Evolutionary conservation across 2,329 filamentous ascomycete species (phyloP).

Genomic region (Colletotrichum incanum): DNA sequence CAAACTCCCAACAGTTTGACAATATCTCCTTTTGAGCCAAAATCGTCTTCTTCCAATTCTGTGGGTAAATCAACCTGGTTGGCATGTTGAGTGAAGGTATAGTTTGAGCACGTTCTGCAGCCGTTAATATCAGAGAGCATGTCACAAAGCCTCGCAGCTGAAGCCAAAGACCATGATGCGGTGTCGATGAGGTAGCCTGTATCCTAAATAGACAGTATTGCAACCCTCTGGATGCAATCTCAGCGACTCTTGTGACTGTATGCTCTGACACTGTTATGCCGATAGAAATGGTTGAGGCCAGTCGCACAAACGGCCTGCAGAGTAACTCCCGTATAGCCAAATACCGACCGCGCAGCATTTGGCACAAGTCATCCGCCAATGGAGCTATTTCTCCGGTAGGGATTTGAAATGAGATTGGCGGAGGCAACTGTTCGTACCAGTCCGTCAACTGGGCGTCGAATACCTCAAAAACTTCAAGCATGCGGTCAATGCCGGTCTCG

Average conservation of each 20-base stretch:
- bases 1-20: slow-evolving; percentile 37
- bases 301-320: slow-evolving; percentile 36
- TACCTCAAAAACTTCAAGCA: slow-evolving; percentile 39
- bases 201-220: slow-evolving; percentile 37
- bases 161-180: slow-evolving; percentile 32
- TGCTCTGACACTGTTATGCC: slow-evolving; percentile 23
- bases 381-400: slow-evolving; percentile 24
- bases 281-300: slow-evolving; percentile 36
- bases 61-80: slow-evolving; percentile 22
- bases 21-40: slow-evolving; percentile 35
- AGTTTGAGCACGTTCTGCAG: slow-evolving; percentile 29
- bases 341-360: slow-evolving; percentile 36
- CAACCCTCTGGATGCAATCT: slow-evolving; percentile 32
- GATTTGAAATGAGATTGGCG: slow-evolving; percentile 34
- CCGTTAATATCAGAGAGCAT: slow-evolving; percentile 36
- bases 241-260: slow-evolving; percentile 9
- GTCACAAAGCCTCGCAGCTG: slow-evolving; percentile 39
- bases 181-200: slow-evolving; percentile 27
- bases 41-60: slow-evolving; percentile 31
- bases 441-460: slow-evolving; percentile 39
- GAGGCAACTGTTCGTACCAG: slow-evolving; percentile 37
- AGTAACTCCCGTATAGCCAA: slow-evolving; percentile 29
- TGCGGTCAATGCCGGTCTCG: slow-evolving; percentile 36
- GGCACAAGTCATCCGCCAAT: slow-evolving; percentile 35
- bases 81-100: slow-evolving; percentile 39